Percentiles rank a stretch among this genome's conserved stretches.
Conservation (phyloP, 768 basidiomycete genomes). For the Amanita pseudoporphyria region DNA sequence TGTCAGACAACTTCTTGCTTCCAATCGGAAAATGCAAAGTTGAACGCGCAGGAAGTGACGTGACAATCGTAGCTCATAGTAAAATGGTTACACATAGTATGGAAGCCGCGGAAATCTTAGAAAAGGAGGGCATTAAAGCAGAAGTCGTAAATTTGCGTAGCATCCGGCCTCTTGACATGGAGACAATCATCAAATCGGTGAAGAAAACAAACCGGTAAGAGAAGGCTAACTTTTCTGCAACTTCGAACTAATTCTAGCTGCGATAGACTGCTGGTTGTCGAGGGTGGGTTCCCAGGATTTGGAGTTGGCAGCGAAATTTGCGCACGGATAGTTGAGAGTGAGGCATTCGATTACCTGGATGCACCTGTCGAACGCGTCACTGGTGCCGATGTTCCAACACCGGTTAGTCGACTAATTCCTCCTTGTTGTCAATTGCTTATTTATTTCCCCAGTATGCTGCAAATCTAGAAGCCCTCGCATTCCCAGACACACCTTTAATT, state of each 20-base stretch:
- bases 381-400: conserved; percentile 96
- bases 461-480: conserved; percentile 81
- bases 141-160: conserved; percentile 96
- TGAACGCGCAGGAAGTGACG: conserved; percentile 84
- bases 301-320: conserved; percentile 98
- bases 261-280: conserved; percentile 77
- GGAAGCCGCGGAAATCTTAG: conserved; percentile 88
- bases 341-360: conserved; percentile 97
- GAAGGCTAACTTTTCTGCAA: neutral
- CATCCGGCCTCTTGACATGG: conserved; percentile 95
- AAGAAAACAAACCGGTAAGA: conserved; percentile 96
- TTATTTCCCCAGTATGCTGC: conserved; percentile 62
- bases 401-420: conserved; percentile 41
- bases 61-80: conserved; percentile 96
- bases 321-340: conserved; percentile 94
- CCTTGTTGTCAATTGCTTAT: neutral
- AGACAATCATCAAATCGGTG: conserved; percentile 92
- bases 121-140: conserved; percentile 94
- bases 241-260: conserved; percentile 5
- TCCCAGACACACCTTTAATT: conserved; percentile 89
- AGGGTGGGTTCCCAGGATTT: conserved; percentile 98
- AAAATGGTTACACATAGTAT: conserved; percentile 95
- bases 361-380: conserved; percentile 97
- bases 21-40: conserved; percentile 98
- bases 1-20: conserved; percentile 90